phyloP scores from a whole-genome alignment of 2,329 filamentous ascomycete species.

The Fusarium transvaalense region DNA sequence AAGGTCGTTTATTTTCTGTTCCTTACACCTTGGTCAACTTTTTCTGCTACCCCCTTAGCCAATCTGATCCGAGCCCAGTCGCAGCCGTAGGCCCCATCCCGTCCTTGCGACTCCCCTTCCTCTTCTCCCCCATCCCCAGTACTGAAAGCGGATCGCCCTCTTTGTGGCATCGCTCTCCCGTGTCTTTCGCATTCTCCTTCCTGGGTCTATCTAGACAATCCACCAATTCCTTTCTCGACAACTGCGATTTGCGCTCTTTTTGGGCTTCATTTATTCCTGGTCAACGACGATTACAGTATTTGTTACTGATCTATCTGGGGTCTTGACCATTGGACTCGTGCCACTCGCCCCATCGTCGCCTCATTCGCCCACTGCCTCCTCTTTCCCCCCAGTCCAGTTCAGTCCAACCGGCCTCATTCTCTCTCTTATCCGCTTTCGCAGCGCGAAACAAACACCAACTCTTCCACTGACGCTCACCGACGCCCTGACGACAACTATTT shows the following conservation, averaged over 20 bases:
- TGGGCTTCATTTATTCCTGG: constrained; percentile 35
- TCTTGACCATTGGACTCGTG: constrained; percentile 42
- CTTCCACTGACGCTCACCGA: constrained; percentile 42
- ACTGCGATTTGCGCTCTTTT: constrained; percentile 41
- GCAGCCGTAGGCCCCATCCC: constrained; percentile 22
- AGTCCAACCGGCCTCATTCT: constrained; percentile 28
- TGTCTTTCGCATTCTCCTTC: constrained; percentile 48
- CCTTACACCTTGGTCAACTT: background rate
- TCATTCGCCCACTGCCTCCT: constrained; percentile 43
- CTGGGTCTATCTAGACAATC: constrained; percentile 41
- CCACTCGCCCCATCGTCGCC: constrained; percentile 48
- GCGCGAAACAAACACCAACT: constrained; percentile 48
- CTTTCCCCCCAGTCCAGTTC: constrained; percentile 28
- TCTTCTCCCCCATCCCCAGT: constrained; percentile 26
- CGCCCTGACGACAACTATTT: constrained; percentile 45
- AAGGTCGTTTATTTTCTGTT: background rate
- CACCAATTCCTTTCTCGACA: constrained; percentile 35
- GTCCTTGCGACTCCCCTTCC: constrained; percentile 38
- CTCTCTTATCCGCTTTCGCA: constrained; percentile 44
- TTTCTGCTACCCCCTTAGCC: constrained; percentile 5
- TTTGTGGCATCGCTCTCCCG: constrained; percentile 44
- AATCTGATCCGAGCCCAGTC: constrained; percentile 26
- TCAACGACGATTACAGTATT: constrained; percentile 31
- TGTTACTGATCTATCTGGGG: constrained; percentile 34
- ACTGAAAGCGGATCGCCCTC: constrained; percentile 44